Evolutionary conservation across 192 early-diverging fungal species (phyloP).

Genomic region (Oehlia diaphana): DNA sequence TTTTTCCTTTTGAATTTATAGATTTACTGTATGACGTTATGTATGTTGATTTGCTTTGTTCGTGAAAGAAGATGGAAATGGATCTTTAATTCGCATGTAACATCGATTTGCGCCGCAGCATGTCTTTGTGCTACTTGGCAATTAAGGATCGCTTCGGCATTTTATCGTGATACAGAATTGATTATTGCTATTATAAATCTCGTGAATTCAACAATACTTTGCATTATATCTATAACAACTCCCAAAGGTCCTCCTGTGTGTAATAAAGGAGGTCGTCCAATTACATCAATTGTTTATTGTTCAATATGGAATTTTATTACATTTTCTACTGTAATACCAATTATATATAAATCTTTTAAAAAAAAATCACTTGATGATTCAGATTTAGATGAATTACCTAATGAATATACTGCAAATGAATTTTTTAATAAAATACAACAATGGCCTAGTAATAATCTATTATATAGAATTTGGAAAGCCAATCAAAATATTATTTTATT

Average conservation of each 20-base stretch:
- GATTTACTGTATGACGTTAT: not conserved
- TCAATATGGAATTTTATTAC: constrained; percentile 35
- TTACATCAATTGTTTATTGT: constrained; percentile 30
- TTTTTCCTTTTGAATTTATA: not conserved
- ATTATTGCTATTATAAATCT: not conserved
- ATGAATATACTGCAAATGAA: constrained; percentile 29
- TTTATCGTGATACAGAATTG: not conserved
- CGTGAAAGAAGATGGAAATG: constrained; percentile 33
- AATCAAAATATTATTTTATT: constrained; percentile 31
- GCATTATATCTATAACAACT: constrained; percentile 30
- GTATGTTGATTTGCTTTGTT: not conserved
- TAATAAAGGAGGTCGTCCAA: constrained; percentile 25
- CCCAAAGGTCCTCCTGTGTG: constrained; percentile 35
- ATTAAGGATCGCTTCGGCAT: constrained; percentile 1
- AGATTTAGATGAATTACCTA: constrained; percentile 34
- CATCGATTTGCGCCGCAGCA: constrained; percentile 29
- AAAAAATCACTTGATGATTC: constrained; percentile 27
- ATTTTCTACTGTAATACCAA: constrained; percentile 33
- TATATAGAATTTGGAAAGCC: constrained; percentile 34
- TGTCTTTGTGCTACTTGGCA: constrained; percentile 18
- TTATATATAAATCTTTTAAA: constrained; percentile 24
- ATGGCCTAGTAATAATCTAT: constrained; percentile 22
- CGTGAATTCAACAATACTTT: not conserved
- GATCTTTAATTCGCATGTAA: constrained; percentile 36
- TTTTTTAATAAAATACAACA: constrained; percentile 33